phyloP scores from a whole-genome alignment of 805 yeast species.

The Brettanomyces sp. region DNA sequence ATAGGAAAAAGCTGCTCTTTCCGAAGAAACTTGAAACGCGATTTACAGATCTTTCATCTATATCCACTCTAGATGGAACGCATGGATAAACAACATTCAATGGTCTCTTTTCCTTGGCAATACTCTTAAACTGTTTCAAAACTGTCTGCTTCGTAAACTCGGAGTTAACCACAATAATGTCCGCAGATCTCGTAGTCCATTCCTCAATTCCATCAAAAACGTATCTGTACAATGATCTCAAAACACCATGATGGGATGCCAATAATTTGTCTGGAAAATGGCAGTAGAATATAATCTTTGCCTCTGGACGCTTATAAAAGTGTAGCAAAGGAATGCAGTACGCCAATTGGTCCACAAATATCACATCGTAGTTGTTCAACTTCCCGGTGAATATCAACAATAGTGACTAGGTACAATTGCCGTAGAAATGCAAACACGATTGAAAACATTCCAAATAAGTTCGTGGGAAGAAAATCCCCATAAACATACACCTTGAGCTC shows the following conservation, averaged over 20 bases:
- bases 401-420: slow-evolving; percentile 58
- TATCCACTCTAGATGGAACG: slow-evolving; percentile 36
- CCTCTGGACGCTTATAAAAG: slow-evolving; percentile 27
- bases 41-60: slow-evolving; percentile 12
- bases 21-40: slow-evolving; percentile 30
- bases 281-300: slow-evolving; percentile 75
- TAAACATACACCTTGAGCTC: slow-evolving; percentile 53
- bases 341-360: slow-evolving; percentile 82
- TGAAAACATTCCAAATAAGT: slow-evolving; percentile 54
- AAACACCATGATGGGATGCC: slow-evolving; percentile 44
- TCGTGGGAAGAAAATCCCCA: slow-evolving; percentile 81
- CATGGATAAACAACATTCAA: slow-evolving; percentile 71
- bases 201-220: slow-evolving; percentile 86
- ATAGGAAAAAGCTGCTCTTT: slow-evolving; percentile 41
- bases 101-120: slow-evolving; percentile 19
- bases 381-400: slow-evolving; percentile 39
- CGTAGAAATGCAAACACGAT: slow-evolving; percentile 78
- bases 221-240: slow-evolving; percentile 59
- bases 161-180: slow-evolving; percentile 80
- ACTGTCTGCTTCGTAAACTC: slow-evolving; percentile 70
- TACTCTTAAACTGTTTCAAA: slow-evolving; percentile 45
- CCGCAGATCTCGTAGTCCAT: slow-evolving; percentile 67
- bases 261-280: slow-evolving; percentile 91
- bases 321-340: slow-evolving; percentile 70
- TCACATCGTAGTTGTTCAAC: slow-evolving; percentile 49